Evolutionary conservation across 495 filamentous ascomycete species (phyloP).

Genomic region (Tuber borchii): DNA sequence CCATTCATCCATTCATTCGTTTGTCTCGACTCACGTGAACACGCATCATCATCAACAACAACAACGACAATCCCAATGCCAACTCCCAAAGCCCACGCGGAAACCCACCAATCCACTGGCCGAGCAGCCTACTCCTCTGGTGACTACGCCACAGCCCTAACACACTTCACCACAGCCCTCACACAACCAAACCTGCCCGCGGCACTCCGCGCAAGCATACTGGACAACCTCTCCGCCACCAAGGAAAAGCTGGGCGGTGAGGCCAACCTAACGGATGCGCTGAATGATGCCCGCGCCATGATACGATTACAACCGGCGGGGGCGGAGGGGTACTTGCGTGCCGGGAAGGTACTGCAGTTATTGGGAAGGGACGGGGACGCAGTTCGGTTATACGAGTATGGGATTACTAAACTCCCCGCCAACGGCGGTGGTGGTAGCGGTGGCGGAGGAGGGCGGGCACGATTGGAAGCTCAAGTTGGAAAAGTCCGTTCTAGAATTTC

Average conservation of each 20-base stretch:
- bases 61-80: not conserved
- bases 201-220: constrained; percentile 43
- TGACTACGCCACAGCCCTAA: not conserved
- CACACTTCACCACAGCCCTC: not conserved
- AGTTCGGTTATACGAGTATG: constrained; percentile 57
- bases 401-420: constrained; percentile 48
- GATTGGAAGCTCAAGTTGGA: constrained; percentile 23
- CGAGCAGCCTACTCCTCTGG: not conserved
- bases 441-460: constrained; percentile 25
- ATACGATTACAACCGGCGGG: constrained; percentile 50
- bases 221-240: constrained; percentile 58
- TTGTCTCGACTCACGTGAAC: not conserved
- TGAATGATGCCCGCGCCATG: constrained; percentile 44
- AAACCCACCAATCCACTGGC: not conserved
- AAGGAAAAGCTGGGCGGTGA: constrained; percentile 51
- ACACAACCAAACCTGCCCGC: not conserved
- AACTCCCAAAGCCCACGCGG: not conserved
- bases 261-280: constrained; percentile 48
- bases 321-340: constrained; percentile 61
- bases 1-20: not conserved
- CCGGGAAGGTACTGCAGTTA: constrained; percentile 55
- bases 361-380: constrained; percentile 52
- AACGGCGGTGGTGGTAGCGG: constrained; percentile 31
- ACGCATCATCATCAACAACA: not conserved
- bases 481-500: constrained; percentile 25